Evolutionary conservation across 805 yeast species (phyloP), one percentile per base, ranked within the genome.

Genomic region (Ogataea angusta): DNA sequence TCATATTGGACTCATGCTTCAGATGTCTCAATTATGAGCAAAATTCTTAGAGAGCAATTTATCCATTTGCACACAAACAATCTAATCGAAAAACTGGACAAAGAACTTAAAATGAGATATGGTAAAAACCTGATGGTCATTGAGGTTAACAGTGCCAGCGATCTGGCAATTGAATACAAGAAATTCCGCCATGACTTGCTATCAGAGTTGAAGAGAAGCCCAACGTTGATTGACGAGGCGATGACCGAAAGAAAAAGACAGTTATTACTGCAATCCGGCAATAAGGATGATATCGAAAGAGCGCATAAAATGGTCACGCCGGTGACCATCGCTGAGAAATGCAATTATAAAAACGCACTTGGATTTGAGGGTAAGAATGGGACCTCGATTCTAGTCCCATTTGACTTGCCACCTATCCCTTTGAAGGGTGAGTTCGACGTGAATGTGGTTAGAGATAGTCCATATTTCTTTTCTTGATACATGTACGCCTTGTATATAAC

Each of bases 1-100:
- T 91, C 98, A 0, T 91, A 86, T 62, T 91, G 99, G 99, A 89
- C 98, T 0, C 98, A 93, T 60, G 97, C 99, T 1, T 68, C 78
- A 36, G 91, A 86, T 59, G 80, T 91, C 30, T 82, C 80, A 45
- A 58, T 56, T 3, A 82, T 91, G 93, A 87, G 81, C 62, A 55
- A 53, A 10, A 67, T 75, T 32, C 67, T 93, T 48, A 75, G 99
- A 57, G 81, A 84, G 26, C 81, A 85, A 43, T 91, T 91, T 60
- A 82, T 93, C 46, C 67, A 73, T 38, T 68, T 91, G 41, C 97
- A 91, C 60, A 75, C 75, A 45, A 81, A 75, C 23, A 82, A 89
- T 60, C 69, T 90, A 51, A 75, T 91, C 53, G 76, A 72, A 23
- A 76, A 77, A 53, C 71, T 93, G 46, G 78, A 79, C 44, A 72